Base-by-base conservation (phyloP, 2,329 filamentous ascomycete species). In the Colletotrichum australisinense region DNA sequence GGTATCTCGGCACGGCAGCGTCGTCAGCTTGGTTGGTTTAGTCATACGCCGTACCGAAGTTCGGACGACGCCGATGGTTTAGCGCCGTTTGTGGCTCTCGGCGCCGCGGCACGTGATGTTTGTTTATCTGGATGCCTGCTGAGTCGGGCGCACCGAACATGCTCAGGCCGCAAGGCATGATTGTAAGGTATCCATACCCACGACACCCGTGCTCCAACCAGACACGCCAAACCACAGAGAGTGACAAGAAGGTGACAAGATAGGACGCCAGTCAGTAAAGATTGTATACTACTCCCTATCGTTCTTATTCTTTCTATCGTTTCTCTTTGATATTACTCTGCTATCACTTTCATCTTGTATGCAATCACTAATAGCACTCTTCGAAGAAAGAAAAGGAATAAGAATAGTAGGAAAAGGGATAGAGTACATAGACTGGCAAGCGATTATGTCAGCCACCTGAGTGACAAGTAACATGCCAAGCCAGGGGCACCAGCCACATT, bases 31-130 rank as follows among this genome's bases (percentile, higher is more conserved):
- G 30, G 53, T 52, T 24, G 46, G 52, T 53, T 58, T 63, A 53
- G 67, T 75, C 59, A 56, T 35, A 19, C 42, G 35, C 55, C 60
- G 38, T 63, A 69, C 68, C 68, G 63, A 52, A 63, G 63, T 69
- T 75, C 74, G 74, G 74, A 75, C 74, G 68, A 75, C 68, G 65
- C 74, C 74, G 74, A 75, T 57, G 68, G 63, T 11, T 74, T 75
- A 75, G 74, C 72, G 74, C 69, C 24, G 9, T 66, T 73, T 65
- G 53, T 46, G 32, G n/a, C 26, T 57, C 67, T 73, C 60, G 67
- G 67, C 70, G 26, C 56, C 56, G 14, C 11, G 14, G 49, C 71
- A 73, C 71, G 71, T 73, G 71, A 73, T 38, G 32, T 12, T 52
- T 62, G 19, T 11, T n/a, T 60, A 56, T 28, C 42, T 57, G 60